Base-by-base conservation (phyloP, 2,329 filamentous ascomycete genomes). In the Nectriaceae sp. region DNA sequence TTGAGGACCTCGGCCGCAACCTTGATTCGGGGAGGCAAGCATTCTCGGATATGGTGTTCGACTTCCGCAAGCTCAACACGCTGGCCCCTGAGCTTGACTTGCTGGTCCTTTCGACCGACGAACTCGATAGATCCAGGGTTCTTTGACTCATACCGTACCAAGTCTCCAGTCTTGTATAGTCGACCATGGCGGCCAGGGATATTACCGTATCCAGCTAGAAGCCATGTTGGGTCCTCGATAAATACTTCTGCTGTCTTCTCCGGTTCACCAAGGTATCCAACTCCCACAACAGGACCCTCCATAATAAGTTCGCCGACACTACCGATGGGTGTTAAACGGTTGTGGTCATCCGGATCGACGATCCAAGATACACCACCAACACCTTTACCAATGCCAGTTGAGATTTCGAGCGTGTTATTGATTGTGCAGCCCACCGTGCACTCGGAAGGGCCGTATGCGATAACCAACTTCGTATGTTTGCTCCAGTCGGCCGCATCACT, bases 31-130 rank as follows among this genome's bases (percentile, higher is more conserved):
- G 63, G 47, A 1, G 76, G 74, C 24, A 80, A 62, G 20, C 71
- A 71, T n/a, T 68, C 65, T 11, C 69, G 66, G 47, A 79, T 71
- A 50, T 79, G 72, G 46, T 75, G 73, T 54, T 79, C 77, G 5
- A 80, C 76, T 54, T 80, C 77, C 1, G 74, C 73, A 18, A 84
- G 72, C 66, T 85, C 88, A 43, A 87, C 78, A 46, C 85, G 72
- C 54, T 82, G 85, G 21, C 88, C 88, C 11, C 77, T 74, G 21
- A 88, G 69, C 66, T 89, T 89, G 46, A 87, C 79, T 63, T 85
- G 84, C n/a, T 78, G 78, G 57, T 88, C 85, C 55, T 83, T 85
- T 41, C 86, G 75, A 15, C 84, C 83, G 33, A 85, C 71, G 50
- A 82, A 84, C 8, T 76, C 65, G 33, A 85, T 75, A 5, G 73